Evolutionary conservation across 495 filamentous ascomycete genomes (phyloP).

Genomic region (Daldinia caldariorum): DNA sequence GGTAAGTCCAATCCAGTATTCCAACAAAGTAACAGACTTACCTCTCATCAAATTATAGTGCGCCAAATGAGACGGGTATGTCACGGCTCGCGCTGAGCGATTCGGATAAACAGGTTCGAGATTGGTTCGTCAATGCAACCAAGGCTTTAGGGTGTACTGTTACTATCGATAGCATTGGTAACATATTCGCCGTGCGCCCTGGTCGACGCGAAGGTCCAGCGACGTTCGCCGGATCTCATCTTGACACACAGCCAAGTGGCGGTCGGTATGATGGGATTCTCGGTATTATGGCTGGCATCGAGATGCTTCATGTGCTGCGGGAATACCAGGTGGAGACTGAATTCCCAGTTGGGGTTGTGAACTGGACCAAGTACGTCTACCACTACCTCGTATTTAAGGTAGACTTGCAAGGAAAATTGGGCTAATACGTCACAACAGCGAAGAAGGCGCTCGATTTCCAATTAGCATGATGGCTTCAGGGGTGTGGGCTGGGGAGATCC

Average conservation of each 20-base stretch:
- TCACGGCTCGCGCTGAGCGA: conserved; percentile 70
- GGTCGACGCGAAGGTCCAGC: conserved; percentile 56
- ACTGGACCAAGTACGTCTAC: conserved; percentile 76
- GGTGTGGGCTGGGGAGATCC: conserved; percentile 77
- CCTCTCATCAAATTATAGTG: conserved; percentile 18
- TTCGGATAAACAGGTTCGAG: conserved; percentile 73
- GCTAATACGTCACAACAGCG: conserved; percentile 57
- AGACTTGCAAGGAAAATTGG: neutral
- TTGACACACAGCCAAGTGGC: conserved; percentile 82
- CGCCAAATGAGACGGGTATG: conserved; percentile 53
- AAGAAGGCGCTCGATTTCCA: conserved; percentile 84
- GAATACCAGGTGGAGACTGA: conserved; percentile 75
- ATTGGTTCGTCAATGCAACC: conserved; percentile 79
- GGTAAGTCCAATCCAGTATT: conserved; percentile 17
- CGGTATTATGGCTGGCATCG: conserved; percentile 76
- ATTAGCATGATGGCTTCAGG: conserved; percentile 80
- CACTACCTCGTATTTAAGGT: neutral
- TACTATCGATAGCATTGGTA: conserved; percentile 63
- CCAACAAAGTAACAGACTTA: conserved; percentile 11
- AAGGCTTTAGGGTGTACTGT: conserved; percentile 68
- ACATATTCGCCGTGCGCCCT: conserved; percentile 77
- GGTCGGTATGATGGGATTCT: conserved; percentile 82
- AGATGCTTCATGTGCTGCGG: conserved; percentile 73
- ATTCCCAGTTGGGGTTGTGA: conserved; percentile 75
- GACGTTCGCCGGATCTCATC: conserved; percentile 76